These are phyloP conservation scores for Pseudocercospora fijiensis DNA, from an alignment of 2,329 filamentous ascomycete species.

Conservation along the genomic window DNA sequence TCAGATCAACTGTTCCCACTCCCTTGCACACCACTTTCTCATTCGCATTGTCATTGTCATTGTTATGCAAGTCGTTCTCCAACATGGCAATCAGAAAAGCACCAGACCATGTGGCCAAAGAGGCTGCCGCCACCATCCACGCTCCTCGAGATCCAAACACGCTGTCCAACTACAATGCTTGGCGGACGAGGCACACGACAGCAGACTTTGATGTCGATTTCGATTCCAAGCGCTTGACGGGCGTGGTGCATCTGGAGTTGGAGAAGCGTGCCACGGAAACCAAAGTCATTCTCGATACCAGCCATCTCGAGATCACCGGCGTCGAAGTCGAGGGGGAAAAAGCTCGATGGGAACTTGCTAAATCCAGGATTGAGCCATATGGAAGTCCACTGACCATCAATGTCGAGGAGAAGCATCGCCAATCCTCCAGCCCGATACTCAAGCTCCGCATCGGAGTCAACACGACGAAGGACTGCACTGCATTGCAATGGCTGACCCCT, in stretches of 20 bases:
- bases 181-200: conserved; percentile 78
- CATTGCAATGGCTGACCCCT: conserved; percentile 91
- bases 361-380: conserved; percentile 67
- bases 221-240: conserved; percentile 70
- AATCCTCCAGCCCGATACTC: conserved; percentile 33
- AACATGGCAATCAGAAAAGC: conserved; percentile 33
- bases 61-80: background rate
- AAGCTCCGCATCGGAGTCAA: conserved; percentile 51
- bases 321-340: conserved; percentile 68
- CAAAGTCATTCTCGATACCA: conserved; percentile 80
- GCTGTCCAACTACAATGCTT: conserved; percentile 85
- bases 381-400: conserved; percentile 67
- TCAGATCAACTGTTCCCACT: background rate
- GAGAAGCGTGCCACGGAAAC: conserved; percentile 74
- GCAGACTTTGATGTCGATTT: conserved; percentile 84
- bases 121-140: conserved; percentile 37
- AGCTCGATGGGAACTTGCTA: conserved; percentile 68
- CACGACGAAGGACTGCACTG: conserved; percentile 86
- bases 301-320: conserved; percentile 69
- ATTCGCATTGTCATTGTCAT: background rate
- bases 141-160: conserved; percentile 72
- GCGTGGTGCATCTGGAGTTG: conserved; percentile 72
- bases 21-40: background rate
- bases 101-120: conserved; percentile 28
- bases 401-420: conserved; percentile 47